Evolutionary conservation across 108 stramenopile genomes (phyloP), one percentile per base, ranked within the genome.

Genomic region (Asterionellopsis glacialis): DNA sequence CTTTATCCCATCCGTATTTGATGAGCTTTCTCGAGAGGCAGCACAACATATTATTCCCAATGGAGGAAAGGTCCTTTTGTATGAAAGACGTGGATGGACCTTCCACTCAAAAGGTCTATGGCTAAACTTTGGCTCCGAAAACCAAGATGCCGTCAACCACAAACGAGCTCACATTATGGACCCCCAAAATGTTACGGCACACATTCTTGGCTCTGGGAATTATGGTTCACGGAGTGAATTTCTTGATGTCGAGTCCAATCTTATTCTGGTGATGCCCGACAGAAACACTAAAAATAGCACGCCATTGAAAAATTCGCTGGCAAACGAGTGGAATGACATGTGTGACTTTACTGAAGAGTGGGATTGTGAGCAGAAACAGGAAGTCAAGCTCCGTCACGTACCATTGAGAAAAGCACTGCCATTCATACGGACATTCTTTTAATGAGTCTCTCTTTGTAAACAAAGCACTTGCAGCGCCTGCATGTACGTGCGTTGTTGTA

Each of bases 51-150:
- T 83, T 10, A 33, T 33, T 33, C 33, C 33, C 7, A 41, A 56
- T 21, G 55, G 51, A 13, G 75, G 80, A 11, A 73, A 70, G 27
- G 58, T 88, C 10, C 78, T 72, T n/a, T 77, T 77, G 42, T 93
- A 78, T 57, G 76, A 93, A 63, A 68, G 86, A 21, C 54, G 23
- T 41, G 75, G 72, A 18, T 93, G 91, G 91, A 89, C 91, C 24
- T 93, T 89, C 72, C 91, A 93, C 67, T 85, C 91, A 43, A 93
- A 93, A 70, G 91, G 87, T 14, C 48, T 93, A 21, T 93, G 91
- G 91, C 52, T 91, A 38, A 70, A 49, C 16, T 13, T 21, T 11
- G 13, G 13, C 10, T 26, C 51, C 4, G 33, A 57, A 40, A 44
- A 57, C 21, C 7, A 38, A 27, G 33, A 33, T 7, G 7, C 33